Evolutionary conservation across 2,329 filamentous ascomycete genomes (phyloP).

Genomic region (Colletotrichum camelliae): DNA sequence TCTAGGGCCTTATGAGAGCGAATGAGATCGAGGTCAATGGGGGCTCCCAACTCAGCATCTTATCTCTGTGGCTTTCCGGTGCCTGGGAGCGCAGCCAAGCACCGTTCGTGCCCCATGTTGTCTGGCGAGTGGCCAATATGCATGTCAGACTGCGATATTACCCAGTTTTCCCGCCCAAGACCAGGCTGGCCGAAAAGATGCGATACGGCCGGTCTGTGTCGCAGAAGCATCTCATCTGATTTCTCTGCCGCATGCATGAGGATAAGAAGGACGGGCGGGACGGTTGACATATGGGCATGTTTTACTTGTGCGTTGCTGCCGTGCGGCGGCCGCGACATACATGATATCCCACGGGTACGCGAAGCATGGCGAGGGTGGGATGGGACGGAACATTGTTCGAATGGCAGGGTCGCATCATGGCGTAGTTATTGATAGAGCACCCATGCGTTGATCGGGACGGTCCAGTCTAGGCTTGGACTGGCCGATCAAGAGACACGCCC

Average conservation of each 20-base stretch:
- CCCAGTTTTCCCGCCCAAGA: background rate
- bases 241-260: background rate
- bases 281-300: background rate
- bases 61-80: background rate
- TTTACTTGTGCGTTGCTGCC: background rate
- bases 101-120: background rate
- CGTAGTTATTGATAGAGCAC: constrained; percentile 1
- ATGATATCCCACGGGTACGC: background rate
- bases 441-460: constrained; percentile 12
- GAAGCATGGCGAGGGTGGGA: background rate
- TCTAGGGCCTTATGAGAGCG: background rate
- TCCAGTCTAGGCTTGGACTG: background rate
- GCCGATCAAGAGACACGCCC: background rate
- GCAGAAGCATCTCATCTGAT: background rate
- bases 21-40: background rate
- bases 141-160: constrained; percentile 9
- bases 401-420: constrained; percentile 1
- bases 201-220: background rate
- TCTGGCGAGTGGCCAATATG: background rate
- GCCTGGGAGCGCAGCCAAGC: background rate
- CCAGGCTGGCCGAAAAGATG: background rate
- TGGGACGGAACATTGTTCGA: constrained; percentile 1
- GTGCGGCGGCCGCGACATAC: background rate
- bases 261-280: background rate
- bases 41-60: background rate